These are phyloP conservation scores for Pistacia integerrima DNA, from an alignment of 345 rosid species.

Conservation along the genomic window DNA sequence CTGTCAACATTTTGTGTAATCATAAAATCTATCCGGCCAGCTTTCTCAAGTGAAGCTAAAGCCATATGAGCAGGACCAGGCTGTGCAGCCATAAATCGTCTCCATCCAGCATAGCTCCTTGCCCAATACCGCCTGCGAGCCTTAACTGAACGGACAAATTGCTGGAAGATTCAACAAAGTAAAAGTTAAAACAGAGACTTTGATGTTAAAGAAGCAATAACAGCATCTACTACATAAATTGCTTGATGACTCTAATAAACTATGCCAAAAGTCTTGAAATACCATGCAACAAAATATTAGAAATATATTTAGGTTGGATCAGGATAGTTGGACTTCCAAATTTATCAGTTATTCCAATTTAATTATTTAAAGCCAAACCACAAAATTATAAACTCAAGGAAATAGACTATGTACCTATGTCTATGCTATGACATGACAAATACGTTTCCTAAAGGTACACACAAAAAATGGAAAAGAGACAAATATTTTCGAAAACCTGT, in stretches of 20 bases:
- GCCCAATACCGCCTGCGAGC: constrained; percentile 93
- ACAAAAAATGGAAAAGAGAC: not conserved
- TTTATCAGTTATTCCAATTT: no score
- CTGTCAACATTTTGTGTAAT: constrained; percentile 95
- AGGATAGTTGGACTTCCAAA: no score
- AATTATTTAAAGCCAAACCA: no score
- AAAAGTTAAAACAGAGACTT: constrained; percentile 12
- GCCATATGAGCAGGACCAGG: constrained; percentile 78
- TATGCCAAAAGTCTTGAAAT: not conserved
- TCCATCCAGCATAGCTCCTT: constrained; percentile 98
- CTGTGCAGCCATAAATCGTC: constrained; percentile 71
- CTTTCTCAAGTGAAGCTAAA: constrained; percentile 79
- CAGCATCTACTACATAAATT: not conserved
- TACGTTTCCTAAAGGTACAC: not conserved
- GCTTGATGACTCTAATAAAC: not conserved
- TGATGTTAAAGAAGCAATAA: not conserved
- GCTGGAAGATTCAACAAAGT: constrained; percentile 36
- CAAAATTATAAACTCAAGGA: not conserved
- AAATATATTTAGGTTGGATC: not conserved
- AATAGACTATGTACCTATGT: not conserved
- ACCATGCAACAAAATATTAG: not conserved
- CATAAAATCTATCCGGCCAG: constrained; percentile 66
- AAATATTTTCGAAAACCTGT: not conserved
- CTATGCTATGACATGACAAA: not conserved
- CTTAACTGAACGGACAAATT: constrained; percentile 64